Base-by-base conservation (phyloP, 2,329 filamentous ascomycete genomes). In the Trichoderma sp. region DNA sequence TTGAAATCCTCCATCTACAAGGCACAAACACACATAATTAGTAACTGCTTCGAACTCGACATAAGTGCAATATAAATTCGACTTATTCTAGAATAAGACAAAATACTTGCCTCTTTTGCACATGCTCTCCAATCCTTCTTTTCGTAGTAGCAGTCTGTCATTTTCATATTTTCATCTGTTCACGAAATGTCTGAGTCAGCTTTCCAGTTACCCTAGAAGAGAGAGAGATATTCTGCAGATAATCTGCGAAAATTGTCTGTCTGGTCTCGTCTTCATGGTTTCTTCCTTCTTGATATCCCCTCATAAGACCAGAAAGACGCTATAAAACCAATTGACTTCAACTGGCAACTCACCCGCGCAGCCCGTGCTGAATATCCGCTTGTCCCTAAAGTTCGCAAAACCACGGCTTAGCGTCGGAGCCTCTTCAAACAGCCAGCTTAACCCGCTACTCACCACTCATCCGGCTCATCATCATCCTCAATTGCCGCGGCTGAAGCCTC, bases 121-220 rank as follows among this genome's bases (percentile, higher is more conserved):
- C 96, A 99, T 72, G 88, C 86, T 76, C 96, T 87, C 95, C 96
- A 99, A 80, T 99, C 96, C 81, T 95, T 97, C 87, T 95, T 97
- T 70, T 95, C 94, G 79, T 90, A 97, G 82, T 97, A 97, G 83
- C 96, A 99, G 81, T 98, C 93, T 43, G 94, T 98, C 90, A 99
- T 88, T 79, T 90, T 95, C 69, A 88, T 85, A 79, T 98, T 97
- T 79, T 98, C 95, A 26, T 89, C 95, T 98, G 75, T 28, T 39
- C 21, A 36, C 21, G 3, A 30, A 43, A 14, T n/a, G 24, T 36
- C 43, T n/a, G 21, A 39, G 70, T 72, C 72, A 72, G 60, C 30
- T 9, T 56, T 12, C 32, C 28, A 7, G 6, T 11, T 36, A 32
- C 14, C 43, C 21, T 21, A 56, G 7, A 63, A 18, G 21, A 11